Base-by-base conservation (phyloP, 2,329 filamentous ascomycete genomes). In the Sclerotinia minor region DNA sequence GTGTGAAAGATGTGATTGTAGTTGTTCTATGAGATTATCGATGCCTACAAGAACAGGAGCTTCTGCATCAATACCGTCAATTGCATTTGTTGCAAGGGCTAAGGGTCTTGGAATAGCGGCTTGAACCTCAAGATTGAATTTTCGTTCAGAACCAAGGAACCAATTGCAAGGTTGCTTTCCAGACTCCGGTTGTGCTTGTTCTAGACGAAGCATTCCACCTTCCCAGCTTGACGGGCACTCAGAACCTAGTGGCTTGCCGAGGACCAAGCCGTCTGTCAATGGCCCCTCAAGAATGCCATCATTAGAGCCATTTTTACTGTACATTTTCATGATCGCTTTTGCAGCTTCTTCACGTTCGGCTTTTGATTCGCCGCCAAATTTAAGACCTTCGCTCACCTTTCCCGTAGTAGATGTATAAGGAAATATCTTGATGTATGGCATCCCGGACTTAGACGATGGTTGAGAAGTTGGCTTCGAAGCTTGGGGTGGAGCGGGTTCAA, bases 331-430 rank as follows among this genome's bases (percentile, higher is more conserved):
- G 70, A 97, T 88, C 54, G 87, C 86, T 75, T 90, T 89, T 19
- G 86, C 82, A 3, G 88, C 87, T 72, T 93, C 92, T 75, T 96
- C 92, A 64, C 89, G 89, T 72, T 95, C 92, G 7, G 90, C 86
- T 73, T 92, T 92, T 0, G 92, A 91, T 73, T 97, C 92, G 19
- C 93, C 92, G 5, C 94, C 94, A 76, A 98, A 96, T 73, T 88
- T 92, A 29, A 97, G 82, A 0, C 89, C 90, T 57, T 89, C 84
- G 47, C 83, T 84, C 50, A 83, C 79, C 72, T 87, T 88, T 4
- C 83, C 80, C 29, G 80, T 79, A 59, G 81, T 78, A 0, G 83
- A 80, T 3, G 87, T 83, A 74, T 97, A 98, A 0, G 95, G 95
- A 67, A 90, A 91, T 2, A 99, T 82, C 73, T 91, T 94, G 68